Evolutionary conservation across 768 basidiomycete species (phyloP).

Genomic region (Paxillus rubicundulus): DNA sequence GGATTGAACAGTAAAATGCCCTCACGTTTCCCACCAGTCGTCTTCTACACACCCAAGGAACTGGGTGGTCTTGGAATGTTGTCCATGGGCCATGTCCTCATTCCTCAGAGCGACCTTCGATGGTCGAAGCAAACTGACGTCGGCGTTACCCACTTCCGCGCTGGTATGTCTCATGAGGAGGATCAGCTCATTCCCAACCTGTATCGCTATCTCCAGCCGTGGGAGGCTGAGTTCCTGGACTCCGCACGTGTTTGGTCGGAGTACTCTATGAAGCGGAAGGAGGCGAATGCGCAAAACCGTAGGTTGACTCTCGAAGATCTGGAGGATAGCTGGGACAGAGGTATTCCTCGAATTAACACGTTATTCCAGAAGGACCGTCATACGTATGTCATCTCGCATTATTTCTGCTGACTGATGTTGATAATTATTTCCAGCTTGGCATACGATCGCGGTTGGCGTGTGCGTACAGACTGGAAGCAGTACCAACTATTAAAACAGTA

Average conservation of each 20-base stretch:
- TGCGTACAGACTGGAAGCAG: slow-evolving; percentile 96
- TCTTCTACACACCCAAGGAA: slow-evolving; percentile 98
- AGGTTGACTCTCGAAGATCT: slow-evolving; percentile 96
- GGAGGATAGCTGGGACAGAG: slow-evolving; percentile 98
- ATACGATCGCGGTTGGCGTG: slow-evolving; percentile 99
- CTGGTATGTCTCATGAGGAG: slow-evolving; percentile 96
- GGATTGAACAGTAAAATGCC: slow-evolving; percentile 99
- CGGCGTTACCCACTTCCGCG: slow-evolving; percentile 97
- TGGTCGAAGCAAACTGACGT: slow-evolving; percentile 99
- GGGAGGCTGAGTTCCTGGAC: slow-evolving; percentile 97
- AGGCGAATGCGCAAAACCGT: slow-evolving; percentile 98
- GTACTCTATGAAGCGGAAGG: slow-evolving; percentile 99
- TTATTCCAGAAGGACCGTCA: slow-evolving; percentile 98
- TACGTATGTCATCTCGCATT: slow-evolving; percentile 49
- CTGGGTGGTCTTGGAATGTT: slow-evolving; percentile 98
- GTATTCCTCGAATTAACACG: slow-evolving; percentile 98
- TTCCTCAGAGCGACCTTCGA: slow-evolving; percentile 94
- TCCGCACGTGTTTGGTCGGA: slow-evolving; percentile 99
- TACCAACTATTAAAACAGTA: slow-evolving; percentile 91
- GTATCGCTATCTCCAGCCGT: slow-evolving; percentile 95
- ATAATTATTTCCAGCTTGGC: slow-evolving; percentile 56
- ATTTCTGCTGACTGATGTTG: background rate
- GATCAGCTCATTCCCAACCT: slow-evolving; percentile 95
- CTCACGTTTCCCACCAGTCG: slow-evolving; percentile 94
- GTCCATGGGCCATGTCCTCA: slow-evolving; percentile 98